These are phyloP conservation scores for Aegle marmelos DNA, from an alignment of 345 rosid species.

Conservation along the genomic window DNA sequence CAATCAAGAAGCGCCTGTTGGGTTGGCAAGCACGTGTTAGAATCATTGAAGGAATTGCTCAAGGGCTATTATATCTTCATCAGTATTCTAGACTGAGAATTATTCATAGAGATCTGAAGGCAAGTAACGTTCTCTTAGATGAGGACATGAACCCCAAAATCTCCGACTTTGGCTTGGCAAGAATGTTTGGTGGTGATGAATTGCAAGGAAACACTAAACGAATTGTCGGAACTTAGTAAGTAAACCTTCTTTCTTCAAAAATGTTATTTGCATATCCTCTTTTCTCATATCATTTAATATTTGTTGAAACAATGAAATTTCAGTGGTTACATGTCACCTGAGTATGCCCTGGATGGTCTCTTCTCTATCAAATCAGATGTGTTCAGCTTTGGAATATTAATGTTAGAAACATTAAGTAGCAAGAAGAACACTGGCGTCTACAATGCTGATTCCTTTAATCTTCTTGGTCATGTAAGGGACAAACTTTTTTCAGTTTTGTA, in stretches of 20 bases:
- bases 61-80: constrained; percentile 44
- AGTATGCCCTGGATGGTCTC: constrained; percentile 13
- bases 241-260: not conserved
- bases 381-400: constrained; percentile 7
- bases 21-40: constrained; percentile 21
- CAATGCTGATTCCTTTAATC: constrained; percentile 25
- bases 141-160: constrained; percentile 49
- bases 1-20: not conserved
- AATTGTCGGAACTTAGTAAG: constrained; percentile 51
- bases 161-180: constrained; percentile 55
- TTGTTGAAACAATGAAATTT: not conserved
- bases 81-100: constrained; percentile 26
- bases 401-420: constrained; percentile 44
- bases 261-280: not conserved
- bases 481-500: not conserved
- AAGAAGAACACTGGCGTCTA: constrained; percentile 46
- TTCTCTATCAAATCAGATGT: constrained; percentile 14
- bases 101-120: constrained; percentile 31
- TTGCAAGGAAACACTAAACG: constrained; percentile 38
- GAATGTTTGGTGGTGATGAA: constrained; percentile 44
- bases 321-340: constrained; percentile 47
- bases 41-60: constrained; percentile 31
- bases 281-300: too few relatives aligned
- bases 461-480: constrained; percentile 27
- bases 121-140: constrained; percentile 42